Conservation (phyloP, 192 early-diverging fungal species). For the Rhizoclosmatium globosum region DNA sequence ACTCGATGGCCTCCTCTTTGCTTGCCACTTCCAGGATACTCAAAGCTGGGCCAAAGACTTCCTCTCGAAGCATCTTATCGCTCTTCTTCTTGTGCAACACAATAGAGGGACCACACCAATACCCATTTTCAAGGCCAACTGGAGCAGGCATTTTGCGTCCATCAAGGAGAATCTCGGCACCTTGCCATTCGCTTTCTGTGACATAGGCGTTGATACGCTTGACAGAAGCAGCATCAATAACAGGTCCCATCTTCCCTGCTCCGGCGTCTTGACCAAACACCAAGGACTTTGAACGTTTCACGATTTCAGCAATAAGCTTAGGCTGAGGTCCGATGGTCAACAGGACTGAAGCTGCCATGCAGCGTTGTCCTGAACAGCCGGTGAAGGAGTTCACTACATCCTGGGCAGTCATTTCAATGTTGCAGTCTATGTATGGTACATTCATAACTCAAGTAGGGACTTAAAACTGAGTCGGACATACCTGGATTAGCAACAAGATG, state of each 20-base stretch:
- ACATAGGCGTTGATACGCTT: slow-evolving; percentile 74
- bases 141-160: slow-evolving; percentile 56
- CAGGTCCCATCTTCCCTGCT: slow-evolving; percentile 71
- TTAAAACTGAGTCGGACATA: neutral
- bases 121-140: slow-evolving; percentile 54
- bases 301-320: slow-evolving; percentile 67
- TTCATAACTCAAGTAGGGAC: neutral
- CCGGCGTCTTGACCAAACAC: slow-evolving; percentile 60
- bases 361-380: slow-evolving; percentile 81
- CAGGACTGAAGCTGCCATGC: slow-evolving; percentile 76
- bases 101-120: slow-evolving; percentile 80
- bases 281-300: slow-evolving; percentile 63
- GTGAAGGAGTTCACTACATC: slow-evolving; percentile 81
- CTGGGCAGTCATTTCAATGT: slow-evolving; percentile 78
- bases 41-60: slow-evolving; percentile 87
- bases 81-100: slow-evolving; percentile 63
- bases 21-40: slow-evolving; percentile 64
- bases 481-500: slow-evolving; percentile 77
- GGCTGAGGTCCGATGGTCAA: slow-evolving; percentile 76
- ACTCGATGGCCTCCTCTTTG: slow-evolving; percentile 71
- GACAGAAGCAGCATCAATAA: slow-evolving; percentile 73
- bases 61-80: slow-evolving; percentile 74
- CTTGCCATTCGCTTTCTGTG: slow-evolving; percentile 54
- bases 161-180: slow-evolving; percentile 75
- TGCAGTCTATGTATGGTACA: slow-evolving; percentile 58